Percentiles rank a stretch among this genome's conserved stretches.
Conservation (phyloP, 176 grass and related monocot genomes). For the Areca catechu region DNA sequence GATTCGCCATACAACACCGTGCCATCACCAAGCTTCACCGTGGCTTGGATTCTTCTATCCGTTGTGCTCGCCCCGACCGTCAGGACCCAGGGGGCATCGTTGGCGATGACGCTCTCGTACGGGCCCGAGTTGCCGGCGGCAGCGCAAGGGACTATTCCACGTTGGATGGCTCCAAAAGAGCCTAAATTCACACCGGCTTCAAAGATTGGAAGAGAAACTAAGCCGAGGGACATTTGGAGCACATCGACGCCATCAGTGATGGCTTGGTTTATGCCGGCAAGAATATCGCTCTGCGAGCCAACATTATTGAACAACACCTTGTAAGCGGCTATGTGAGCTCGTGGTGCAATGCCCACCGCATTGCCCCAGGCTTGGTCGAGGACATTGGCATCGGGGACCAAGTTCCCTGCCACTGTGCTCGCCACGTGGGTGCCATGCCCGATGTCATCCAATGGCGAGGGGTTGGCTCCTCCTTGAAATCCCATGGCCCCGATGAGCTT, state of each 20-base stretch:
- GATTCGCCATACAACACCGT: neutral
- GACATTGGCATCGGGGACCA: neutral
- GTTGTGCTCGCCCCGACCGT: neutral
- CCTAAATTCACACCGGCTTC: neutral
- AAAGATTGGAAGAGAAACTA: neutral
- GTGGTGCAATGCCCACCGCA: neutral
- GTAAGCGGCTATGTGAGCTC: neutral
- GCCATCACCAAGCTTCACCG: slow-evolving; percentile 1
- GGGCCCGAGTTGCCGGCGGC: neutral
- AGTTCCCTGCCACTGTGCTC: too few species aligned
- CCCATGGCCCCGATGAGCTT: neutral
- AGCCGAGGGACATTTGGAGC: neutral
- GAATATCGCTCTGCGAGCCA: neutral
- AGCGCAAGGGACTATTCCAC: neutral
- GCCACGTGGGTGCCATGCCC: too few species aligned
- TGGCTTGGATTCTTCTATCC: neutral
- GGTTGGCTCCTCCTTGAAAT: neutral
- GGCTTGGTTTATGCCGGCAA: neutral
- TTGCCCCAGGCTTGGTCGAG: neutral
- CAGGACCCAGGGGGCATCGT: neutral
- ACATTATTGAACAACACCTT: neutral
- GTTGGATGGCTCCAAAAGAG: neutral
- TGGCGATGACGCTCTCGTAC: neutral
- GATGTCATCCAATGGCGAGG: too few species aligned
- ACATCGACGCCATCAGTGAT: too few species aligned